phyloP scores from a whole-genome alignment of 1,139 yeast genomes.

The Diutina catenulata region DNA sequence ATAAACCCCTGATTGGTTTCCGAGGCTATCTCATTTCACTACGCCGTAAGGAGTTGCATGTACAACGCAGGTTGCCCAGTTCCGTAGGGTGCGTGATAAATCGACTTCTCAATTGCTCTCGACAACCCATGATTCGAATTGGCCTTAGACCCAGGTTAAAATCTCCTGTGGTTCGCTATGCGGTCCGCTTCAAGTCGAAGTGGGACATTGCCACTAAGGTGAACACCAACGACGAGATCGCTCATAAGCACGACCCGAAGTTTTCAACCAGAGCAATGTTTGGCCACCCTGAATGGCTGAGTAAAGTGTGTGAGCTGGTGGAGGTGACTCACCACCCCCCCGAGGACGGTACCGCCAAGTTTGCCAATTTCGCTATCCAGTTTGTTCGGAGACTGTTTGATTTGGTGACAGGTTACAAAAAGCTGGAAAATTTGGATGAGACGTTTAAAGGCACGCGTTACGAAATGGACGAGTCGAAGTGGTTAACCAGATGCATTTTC shows the following conservation, averaged over 20 bases:
- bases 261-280: slow-evolving; percentile 34
- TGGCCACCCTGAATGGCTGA: slow-evolving; percentile 41
- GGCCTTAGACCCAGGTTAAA: no score
- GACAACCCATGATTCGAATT: no score
- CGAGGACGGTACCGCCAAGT: slow-evolving; percentile 33
- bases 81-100: no score
- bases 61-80: no score
- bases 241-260: slow-evolving; percentile 9
- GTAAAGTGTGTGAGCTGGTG: slow-evolving; percentile 35
- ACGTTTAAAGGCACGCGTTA: slow-evolving; percentile 35
- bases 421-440: slow-evolving; percentile 24
- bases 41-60: no score
- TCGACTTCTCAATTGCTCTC: no score
- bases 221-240: no score
- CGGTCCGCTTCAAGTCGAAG: no score
- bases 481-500: slow-evolving; percentile 60
- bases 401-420: slow-evolving; percentile 52
- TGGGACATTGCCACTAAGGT: no score
- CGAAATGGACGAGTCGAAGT: slow-evolving; percentile 49
- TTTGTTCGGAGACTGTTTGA: slow-evolving; percentile 43
- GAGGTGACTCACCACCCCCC: slow-evolving; percentile 44
- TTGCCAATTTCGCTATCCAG: slow-evolving; percentile 38
- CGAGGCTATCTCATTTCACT: no score
- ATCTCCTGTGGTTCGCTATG: no score
- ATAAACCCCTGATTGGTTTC: no score